Base-by-base conservation (phyloP, 352 stramenopile genomes). In the Globisporangium megalacanthum region DNA sequence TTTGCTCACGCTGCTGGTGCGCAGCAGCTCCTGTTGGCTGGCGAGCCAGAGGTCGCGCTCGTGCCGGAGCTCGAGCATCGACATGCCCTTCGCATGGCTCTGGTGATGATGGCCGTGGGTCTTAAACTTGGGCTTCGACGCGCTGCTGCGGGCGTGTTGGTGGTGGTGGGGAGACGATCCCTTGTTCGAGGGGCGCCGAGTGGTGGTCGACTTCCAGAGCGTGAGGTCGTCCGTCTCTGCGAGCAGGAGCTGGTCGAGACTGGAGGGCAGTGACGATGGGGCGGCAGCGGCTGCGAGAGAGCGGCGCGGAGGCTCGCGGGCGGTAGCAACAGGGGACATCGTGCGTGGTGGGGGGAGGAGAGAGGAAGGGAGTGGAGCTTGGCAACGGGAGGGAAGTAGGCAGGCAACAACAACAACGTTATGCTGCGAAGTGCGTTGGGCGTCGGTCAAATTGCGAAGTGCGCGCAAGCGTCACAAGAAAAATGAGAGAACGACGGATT, bases 1-100 rank as follows among this genome's bases (percentile, higher is more conserved):
- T 15, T 69, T 66, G 46, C 73, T 86, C 52, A 86, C 61, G 13
- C 56, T 49, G 20, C 62, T 31, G 17, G 19, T 44, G 15, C 33
- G 29, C 22, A 31, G 36, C 5, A 44, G 66, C 14, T 55, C 47
- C 0, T 60, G 49, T 39, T 62, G 37, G 20, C 31, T 61, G 2
- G 67, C 52, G 50, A 79, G 56, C 69, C 67, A 77, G 36, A 72
- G 60, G 31, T 79, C 68, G 46, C 58, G 65, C 36, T 84, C 72
- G 15, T 67, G 62, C 2, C 72, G 72, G 60, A 74, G 64, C 48
- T 68, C 61, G 2, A 70, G 59, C 29, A 73, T 51, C 10, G 57
- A 52, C 6, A 71, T 69, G 36, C 69, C n/a, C 11, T 54, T 39
- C 35, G 54, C 52, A 1, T 39, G 36, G 4, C 57, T 44, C 14